These are phyloP conservation scores for Gossypium sturtianum DNA, from an alignment of 345 rosid species.

Conservation along the genomic window DNA sequence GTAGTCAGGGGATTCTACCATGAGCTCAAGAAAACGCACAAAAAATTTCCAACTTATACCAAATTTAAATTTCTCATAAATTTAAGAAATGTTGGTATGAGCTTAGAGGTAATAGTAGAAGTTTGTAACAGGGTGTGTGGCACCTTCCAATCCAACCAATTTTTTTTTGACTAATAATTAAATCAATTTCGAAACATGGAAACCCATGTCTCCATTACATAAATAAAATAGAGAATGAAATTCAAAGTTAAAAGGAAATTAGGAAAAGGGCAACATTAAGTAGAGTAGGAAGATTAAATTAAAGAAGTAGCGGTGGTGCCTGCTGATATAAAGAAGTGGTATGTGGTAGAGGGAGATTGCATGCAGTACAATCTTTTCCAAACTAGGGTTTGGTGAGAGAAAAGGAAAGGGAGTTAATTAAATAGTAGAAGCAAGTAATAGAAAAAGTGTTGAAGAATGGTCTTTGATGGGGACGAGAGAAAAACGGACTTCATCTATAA, in stretches of 20 bases:
- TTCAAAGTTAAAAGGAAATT: too few relatives aligned
- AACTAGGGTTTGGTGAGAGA: slow-evolving; percentile 34
- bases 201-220: background rate
- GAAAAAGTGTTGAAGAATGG: slow-evolving; percentile 15
- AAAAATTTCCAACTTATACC: too few relatives aligned
- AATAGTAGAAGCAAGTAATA: slow-evolving; percentile 2
- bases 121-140: too few relatives aligned
- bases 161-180: background rate
- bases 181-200: background rate
- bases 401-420: slow-evolving; percentile 23
- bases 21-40: too few relatives aligned
- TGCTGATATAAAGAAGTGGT: background rate
- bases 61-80: too few relatives aligned
- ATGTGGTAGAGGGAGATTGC: slow-evolving; percentile 10
- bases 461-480: slow-evolving; percentile 5
- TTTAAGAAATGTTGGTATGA: too few relatives aligned
- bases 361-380: slow-evolving; percentile 6
- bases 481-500: background rate
- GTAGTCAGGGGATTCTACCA: background rate
- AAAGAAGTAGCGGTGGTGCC: background rate
- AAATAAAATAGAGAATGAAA: too few relatives aligned
- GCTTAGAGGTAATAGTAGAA: too few relatives aligned
- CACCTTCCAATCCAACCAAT: too few relatives aligned
- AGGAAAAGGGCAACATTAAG: background rate
- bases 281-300: background rate